Percentiles rank a stretch among this genome's conserved stretches.
Conservation (phyloP, 768 basidiomycete genomes). For the Rhodotorula kratochvilovae region DNA sequence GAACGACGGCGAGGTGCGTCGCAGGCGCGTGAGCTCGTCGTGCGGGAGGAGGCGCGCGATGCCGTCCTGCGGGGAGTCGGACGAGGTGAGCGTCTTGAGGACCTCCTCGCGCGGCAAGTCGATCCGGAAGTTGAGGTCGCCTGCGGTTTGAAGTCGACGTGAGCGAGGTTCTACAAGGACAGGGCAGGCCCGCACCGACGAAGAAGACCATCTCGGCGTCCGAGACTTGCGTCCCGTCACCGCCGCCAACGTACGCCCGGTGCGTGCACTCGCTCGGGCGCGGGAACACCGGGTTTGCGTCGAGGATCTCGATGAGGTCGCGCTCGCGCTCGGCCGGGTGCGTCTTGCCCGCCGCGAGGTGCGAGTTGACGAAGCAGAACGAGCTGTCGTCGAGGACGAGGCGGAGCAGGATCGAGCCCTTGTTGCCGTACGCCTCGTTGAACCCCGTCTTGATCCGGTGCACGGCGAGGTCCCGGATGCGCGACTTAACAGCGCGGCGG, state of each 20-base stretch:
- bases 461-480: conserved; percentile 66
- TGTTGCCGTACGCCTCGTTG: conserved; percentile 87
- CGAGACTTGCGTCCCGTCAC: conserved; percentile 84
- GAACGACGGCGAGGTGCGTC: conserved; percentile 77
- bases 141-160: conserved; percentile 43
- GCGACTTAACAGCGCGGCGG: conserved; percentile 43
- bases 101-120: conserved; percentile 82
- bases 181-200: conserved; percentile 1
- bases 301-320: conserved; percentile 79
- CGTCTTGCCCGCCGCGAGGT: conserved; percentile 61
- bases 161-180: too few species aligned
- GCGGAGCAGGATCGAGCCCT: conserved; percentile 49
- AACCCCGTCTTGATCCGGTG: conserved; percentile 83
- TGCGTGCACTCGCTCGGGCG: background rate
- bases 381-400: conserved; percentile 87
- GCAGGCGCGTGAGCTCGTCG: conserved; percentile 87
- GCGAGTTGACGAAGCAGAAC: conserved; percentile 90
- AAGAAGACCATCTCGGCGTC: conserved; percentile 93
- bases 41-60: conserved; percentile 61
- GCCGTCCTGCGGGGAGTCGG: conserved; percentile 51
- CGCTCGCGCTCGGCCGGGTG: conserved; percentile 59
- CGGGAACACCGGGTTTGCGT: conserved; percentile 55
- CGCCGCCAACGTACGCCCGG: conserved; percentile 70
- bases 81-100: conserved; percentile 57
- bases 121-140: conserved; percentile 95